These are phyloP conservation scores for Colletotrichum destructivum DNA, from an alignment of 2,329 filamentous ascomycete species.

Conservation along the genomic window DNA sequence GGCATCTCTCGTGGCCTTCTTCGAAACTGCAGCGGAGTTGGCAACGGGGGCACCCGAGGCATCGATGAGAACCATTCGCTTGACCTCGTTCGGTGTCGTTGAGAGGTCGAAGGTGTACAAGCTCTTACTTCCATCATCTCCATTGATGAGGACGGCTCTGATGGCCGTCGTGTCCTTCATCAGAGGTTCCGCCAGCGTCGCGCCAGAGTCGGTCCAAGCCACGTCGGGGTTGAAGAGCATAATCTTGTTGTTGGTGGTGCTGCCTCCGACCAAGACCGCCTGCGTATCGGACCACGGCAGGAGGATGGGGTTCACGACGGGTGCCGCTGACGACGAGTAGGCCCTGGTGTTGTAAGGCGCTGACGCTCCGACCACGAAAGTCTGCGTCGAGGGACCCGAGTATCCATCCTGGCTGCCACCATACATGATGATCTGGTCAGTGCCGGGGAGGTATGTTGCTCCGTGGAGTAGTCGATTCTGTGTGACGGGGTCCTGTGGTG, in stretches of 20 bases:
- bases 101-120: constrained; percentile 85
- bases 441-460: constrained; percentile 79
- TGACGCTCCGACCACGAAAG: constrained; percentile 79
- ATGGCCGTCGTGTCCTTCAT: constrained; percentile 69
- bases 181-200: constrained; percentile 73
- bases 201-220: constrained; percentile 79
- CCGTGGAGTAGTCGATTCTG: constrained; percentile 82
- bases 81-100: constrained; percentile 81
- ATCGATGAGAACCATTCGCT: constrained; percentile 77
- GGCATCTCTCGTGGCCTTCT: constrained; percentile 20
- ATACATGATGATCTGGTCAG: constrained; percentile 84
- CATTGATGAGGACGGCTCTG: constrained; percentile 77
- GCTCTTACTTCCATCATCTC: constrained; percentile 82
- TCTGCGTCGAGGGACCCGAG: constrained; percentile 75
- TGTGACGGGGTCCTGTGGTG: constrained; percentile 64
- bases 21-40: constrained; percentile 60
- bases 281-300: constrained; percentile 80
- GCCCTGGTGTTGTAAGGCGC: constrained; percentile 76
- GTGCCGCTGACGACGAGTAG: constrained; percentile 72
- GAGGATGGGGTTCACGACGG: constrained; percentile 79
- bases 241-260: constrained; percentile 75
- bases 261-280: constrained; percentile 83
- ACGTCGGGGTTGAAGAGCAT: constrained; percentile 77
- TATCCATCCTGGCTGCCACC: constrained; percentile 78
- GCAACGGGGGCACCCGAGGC: constrained; percentile 69